These are phyloP conservation scores for Dactylellina drechsleri DNA, from an alignment of 2,329 filamentous ascomycete species.

Conservation along the genomic window DNA sequence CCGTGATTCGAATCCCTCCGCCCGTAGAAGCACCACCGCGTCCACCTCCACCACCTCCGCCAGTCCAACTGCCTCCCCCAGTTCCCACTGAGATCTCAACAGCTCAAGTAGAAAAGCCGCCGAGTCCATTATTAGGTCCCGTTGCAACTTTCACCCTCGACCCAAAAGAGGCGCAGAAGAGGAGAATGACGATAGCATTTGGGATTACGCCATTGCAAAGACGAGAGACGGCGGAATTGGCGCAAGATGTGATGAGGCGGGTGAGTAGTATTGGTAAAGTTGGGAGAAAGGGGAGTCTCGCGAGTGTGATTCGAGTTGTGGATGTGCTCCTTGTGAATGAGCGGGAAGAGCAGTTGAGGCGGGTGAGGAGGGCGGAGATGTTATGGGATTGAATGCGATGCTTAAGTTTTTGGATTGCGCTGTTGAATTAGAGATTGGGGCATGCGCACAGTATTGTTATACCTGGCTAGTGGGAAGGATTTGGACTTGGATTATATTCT, in stretches of 20 bases:
- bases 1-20: slow-evolving; percentile 16
- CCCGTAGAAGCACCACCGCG: slow-evolving; percentile 19
- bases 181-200: slow-evolving; percentile 48
- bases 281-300: slow-evolving; percentile 33
- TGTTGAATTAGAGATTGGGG: not conserved
- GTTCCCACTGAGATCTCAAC: not conserved
- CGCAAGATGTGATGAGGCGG: slow-evolving; percentile 45
- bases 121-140: slow-evolving; percentile 1
- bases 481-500: too few species aligned
- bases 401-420: not conserved
- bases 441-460: not conserved
- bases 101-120: not conserved
- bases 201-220: slow-evolving; percentile 48
- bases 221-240: slow-evolving; percentile 45
- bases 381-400: slow-evolving; percentile 53
- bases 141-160: slow-evolving; percentile 30
- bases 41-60: not conserved
- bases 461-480: too few species aligned
- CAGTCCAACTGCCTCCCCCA: not conserved
- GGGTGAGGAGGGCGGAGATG: slow-evolving; percentile 56
- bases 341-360: slow-evolving; percentile 55
- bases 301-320: slow-evolving; percentile 56
- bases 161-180: slow-evolving; percentile 39
- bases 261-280: slow-evolving; percentile 26
- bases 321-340: slow-evolving; percentile 57